phyloP scores from a whole-genome alignment of 139 green algal genomes.

The Monoraphidium neglectum region DNA sequence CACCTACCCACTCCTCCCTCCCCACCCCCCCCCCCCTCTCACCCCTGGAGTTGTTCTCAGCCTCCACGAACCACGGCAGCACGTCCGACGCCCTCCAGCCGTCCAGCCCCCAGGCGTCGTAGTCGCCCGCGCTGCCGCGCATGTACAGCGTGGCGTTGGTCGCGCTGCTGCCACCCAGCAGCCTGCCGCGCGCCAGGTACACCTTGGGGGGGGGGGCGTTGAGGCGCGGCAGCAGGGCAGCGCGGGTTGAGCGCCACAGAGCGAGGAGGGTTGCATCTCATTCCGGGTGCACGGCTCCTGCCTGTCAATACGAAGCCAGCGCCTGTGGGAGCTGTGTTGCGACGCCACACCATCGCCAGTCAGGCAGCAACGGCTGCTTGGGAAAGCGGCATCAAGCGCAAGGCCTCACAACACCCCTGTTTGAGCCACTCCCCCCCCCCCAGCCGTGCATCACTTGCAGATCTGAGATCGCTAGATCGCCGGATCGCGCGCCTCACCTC shows the following conservation, averaged over 20 bases:
- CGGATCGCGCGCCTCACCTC: slow-evolving; percentile 55
- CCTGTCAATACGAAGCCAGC: no score
- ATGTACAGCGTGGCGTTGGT: slow-evolving; percentile 94
- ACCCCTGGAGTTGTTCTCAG: slow-evolving; percentile 74
- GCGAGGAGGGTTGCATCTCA: no score
- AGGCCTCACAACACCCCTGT: no score
- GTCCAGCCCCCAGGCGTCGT: slow-evolving; percentile 80
- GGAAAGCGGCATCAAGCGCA: no score
- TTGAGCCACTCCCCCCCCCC: no score
- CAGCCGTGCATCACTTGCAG: no score
- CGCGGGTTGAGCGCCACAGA: no score
- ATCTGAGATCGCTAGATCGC: neutral
- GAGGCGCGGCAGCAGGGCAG: neutral
- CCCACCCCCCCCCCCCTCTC: neutral
- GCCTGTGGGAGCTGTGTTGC: no score
- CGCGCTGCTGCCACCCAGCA: slow-evolving; percentile 81
- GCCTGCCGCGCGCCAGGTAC: slow-evolving; percentile 82
- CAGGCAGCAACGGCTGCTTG: no score
- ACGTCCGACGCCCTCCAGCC: slow-evolving; percentile 81
- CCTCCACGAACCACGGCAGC: slow-evolving; percentile 75
- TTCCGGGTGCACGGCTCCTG: no score
- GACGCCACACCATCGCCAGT: no score
- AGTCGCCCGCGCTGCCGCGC: slow-evolving; percentile 76
- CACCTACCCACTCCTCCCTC: neutral
- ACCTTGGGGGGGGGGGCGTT: slow-evolving; percentile 43